phyloP scores from a whole-genome alignment of 352 stramenopile genomes.

The Globisporangium barbulae region DNA sequence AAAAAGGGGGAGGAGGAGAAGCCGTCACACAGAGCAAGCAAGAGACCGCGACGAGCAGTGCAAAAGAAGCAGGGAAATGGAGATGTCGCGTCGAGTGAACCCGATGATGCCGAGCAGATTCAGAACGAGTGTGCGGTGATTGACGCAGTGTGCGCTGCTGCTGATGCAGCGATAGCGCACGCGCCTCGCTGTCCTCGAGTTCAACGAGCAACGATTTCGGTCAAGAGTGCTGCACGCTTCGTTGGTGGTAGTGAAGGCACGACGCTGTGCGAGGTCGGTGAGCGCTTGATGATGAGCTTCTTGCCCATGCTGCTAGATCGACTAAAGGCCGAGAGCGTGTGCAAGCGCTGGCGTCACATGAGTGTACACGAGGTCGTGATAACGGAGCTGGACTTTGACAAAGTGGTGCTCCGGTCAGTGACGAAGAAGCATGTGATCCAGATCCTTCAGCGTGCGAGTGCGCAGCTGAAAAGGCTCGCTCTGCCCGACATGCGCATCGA shows the following conservation, averaged over 20 bases:
- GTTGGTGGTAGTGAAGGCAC: slow-evolving; percentile 1
- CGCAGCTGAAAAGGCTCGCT: slow-evolving; percentile 30
- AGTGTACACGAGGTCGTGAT: slow-evolving; percentile 40
- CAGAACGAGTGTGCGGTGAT: slow-evolving; percentile 5
- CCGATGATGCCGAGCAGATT: slow-evolving; percentile 1
- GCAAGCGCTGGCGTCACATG: slow-evolving; percentile 46
- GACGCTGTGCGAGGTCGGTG: slow-evolving; percentile 36
- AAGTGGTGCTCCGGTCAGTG: slow-evolving; percentile 24
- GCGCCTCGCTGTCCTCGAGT: not conserved
- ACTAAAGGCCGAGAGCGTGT: slow-evolving; percentile 46
- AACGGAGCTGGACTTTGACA: slow-evolving; percentile 45
- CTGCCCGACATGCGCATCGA: slow-evolving; percentile 48
- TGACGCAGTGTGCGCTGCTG: slow-evolving; percentile 2
- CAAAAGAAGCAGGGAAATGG: not conserved
- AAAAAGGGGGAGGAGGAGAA: not conserved
- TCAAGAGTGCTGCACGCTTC: not conserved
- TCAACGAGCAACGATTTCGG: too few relatives aligned
- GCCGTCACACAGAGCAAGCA: not conserved
- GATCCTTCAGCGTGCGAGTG: slow-evolving; percentile 36
- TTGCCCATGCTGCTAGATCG: slow-evolving; percentile 49
- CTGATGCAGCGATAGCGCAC: not conserved
- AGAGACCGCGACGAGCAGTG: not conserved
- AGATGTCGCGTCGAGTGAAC: not conserved
- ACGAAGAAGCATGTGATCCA: slow-evolving; percentile 31
- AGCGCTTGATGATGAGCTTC: slow-evolving; percentile 46